Base-by-base conservation (phyloP, 2,329 filamentous ascomycete species). In the Pseudocercospora fuligena region DNA sequence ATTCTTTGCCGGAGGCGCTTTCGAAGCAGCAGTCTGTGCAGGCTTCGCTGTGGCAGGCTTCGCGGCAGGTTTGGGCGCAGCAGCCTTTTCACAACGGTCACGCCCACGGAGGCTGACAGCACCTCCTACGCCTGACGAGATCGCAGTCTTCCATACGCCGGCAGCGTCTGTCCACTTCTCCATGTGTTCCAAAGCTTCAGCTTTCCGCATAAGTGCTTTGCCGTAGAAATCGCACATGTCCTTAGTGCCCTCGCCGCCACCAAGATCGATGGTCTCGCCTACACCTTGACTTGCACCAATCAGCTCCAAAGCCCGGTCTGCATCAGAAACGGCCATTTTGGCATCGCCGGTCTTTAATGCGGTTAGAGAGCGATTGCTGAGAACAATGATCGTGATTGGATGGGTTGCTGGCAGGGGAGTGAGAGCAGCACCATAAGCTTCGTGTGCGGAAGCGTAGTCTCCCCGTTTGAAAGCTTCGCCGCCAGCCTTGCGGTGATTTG, bases 181-280 rank as follows among this genome's bases (percentile, higher is more conserved):
- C 84, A 99, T 90, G 76, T 97, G 91, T 79, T 99, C 95, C 7
- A 98, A 84, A 1, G 93, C 95, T 80, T 99, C 95, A 0, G 95
- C 95, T 82, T 98, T 98, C 62, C 95, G 90, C 81, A 92, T 94
- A 31, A 98, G 82, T 0, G 94, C 94, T 79, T 98, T 99, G 61
- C 93, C 94, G 76, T 91, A 98, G 69, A 97, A 92, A 19, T 97
- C 94, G 69, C 88, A 91, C 92, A 99, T 97, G 57, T 94, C 90
- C 72, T 96, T 95, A 21, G 84, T 83, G 7, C 81, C 81, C 63
- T 86, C 86, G 5, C 82, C 82, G 14, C 83, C 83, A 25, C 84
- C 85, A 0, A 97, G 83, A 21, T 90, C 85, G 51, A 99, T 92
- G 6, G 82, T 87, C 80, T 99, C 95, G 19, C 88, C 89, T 71